Conservation (phyloP, 1,284 basidiomycete species). For the Leccinum pachyderme region DNA sequence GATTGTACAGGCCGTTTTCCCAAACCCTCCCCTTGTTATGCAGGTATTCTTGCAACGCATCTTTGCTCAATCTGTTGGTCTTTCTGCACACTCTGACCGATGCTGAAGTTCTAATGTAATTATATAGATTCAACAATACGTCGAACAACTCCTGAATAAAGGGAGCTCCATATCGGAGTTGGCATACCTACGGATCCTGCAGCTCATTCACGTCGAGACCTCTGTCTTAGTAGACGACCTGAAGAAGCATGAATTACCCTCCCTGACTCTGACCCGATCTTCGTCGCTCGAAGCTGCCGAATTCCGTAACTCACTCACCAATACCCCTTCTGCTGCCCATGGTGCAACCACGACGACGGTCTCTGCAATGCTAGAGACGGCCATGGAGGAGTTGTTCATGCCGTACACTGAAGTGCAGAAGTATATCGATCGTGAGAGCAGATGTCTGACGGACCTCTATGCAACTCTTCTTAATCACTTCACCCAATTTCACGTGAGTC, state of each 20-base stretch:
- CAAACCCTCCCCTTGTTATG: slow-evolving; percentile 96
- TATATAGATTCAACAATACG: slow-evolving; percentile 87
- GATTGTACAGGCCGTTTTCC: slow-evolving; percentile 98
- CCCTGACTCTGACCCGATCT: slow-evolving; percentile 54
- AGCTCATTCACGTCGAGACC: slow-evolving; percentile 83
- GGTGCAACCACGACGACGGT: slow-evolving; percentile 51
- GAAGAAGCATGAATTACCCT: slow-evolving; percentile 85
- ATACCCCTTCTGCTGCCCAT: slow-evolving; percentile 40
- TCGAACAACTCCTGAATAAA: slow-evolving; percentile 81
- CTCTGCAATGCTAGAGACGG: slow-evolving; percentile 87
- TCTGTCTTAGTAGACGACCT: slow-evolving; percentile 87
- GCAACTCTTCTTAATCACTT: slow-evolving; percentile 74
- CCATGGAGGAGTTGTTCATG: slow-evolving; percentile 95
- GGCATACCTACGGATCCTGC: slow-evolving; percentile 88
- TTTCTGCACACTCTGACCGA: neutral
- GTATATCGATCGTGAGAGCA: slow-evolving; percentile 92
- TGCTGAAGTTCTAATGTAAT: slow-evolving; percentile 9
- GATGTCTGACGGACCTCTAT: slow-evolving; percentile 84
- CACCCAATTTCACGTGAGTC: slow-evolving; percentile 84
- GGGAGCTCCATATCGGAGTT: slow-evolving; percentile 79
- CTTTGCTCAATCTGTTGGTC: slow-evolving; percentile 91
- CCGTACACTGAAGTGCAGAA: slow-evolving; percentile 90
- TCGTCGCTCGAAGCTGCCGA: slow-evolving; percentile 55
- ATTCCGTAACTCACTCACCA: slow-evolving; percentile 54
- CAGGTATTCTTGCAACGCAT: slow-evolving; percentile 97